Conservation (phyloP, 805 yeast genomes). For the Lipomyces chichibuensis region DNA sequence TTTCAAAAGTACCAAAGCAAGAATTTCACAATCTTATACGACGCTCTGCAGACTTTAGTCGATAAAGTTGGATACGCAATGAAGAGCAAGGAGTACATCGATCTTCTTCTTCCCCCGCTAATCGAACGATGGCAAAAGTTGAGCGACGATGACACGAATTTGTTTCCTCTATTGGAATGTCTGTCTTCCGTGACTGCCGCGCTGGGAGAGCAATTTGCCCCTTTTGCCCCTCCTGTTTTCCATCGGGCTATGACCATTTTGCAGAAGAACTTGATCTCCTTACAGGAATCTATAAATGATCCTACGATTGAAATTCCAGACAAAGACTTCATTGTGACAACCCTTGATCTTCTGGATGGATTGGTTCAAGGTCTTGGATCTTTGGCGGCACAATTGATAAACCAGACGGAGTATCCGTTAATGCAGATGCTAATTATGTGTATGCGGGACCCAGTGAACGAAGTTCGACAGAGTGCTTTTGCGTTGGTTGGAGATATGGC, state of each 20-base stretch:
- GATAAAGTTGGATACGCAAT: conserved; percentile 69
- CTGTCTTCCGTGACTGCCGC: conserved; percentile 89
- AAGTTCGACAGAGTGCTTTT: conserved; percentile 91
- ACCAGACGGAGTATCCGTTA: conserved; percentile 44
- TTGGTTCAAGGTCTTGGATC: conserved; percentile 82
- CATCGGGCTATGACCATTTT: conserved; percentile 74
- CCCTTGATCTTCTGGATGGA: conserved; percentile 90
- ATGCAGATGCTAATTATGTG: conserved; percentile 68
- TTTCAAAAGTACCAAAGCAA: conserved; percentile 78
- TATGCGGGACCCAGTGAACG: conserved; percentile 73
- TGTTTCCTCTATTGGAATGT: conserved; percentile 93
- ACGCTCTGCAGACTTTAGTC: conserved; percentile 86
- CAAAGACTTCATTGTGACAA: conserved; percentile 84
- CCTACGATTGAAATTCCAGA: conserved; percentile 70
- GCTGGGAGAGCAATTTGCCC: conserved; percentile 80
- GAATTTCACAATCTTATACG: conserved; percentile 80
- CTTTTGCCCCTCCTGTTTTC: conserved; percentile 85
- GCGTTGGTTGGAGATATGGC: conserved; percentile 91
- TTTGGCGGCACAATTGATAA: conserved; percentile 40
- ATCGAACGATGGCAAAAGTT: conserved; percentile 77
- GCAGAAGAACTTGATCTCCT: conserved; percentile 66
- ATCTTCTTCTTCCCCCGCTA: conserved; percentile 75
- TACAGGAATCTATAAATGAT: conserved; percentile 63
- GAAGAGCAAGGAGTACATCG: conserved; percentile 59
- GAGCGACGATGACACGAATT: conserved; percentile 75